A percentile compares a stretch with the other conserved stretches of the same genome.
Conservation (phyloP, 2,329 filamentous ascomycete genomes). For the Waltergamsia citrina region DNA sequence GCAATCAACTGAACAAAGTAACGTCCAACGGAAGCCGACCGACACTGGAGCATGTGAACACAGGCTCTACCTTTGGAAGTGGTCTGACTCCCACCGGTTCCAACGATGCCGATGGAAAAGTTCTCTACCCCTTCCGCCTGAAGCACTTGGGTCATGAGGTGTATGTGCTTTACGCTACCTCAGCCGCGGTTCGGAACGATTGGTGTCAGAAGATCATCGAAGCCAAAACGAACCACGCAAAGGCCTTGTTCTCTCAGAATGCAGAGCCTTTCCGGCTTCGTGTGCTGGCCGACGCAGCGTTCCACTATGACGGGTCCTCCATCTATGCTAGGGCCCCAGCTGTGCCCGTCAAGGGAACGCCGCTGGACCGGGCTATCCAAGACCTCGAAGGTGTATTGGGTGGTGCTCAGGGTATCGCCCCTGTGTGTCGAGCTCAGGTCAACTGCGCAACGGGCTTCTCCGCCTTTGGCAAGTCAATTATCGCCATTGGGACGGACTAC, state of each 20-base stretch:
- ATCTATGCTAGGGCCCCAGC: constrained; percentile 49
- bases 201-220: constrained; percentile 94
- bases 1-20: constrained; percentile 48
- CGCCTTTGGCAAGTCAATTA: constrained; percentile 73
- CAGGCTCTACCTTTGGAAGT: constrained; percentile 39
- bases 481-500: constrained; percentile 91
- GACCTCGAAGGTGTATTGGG: constrained; percentile 79
- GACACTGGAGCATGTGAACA: constrained; percentile 57
- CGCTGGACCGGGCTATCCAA: constrained; percentile 79
- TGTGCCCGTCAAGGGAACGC: constrained; percentile 81
- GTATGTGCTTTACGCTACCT: constrained; percentile 82
- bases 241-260: constrained; percentile 81
- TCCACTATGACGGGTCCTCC: constrained; percentile 63
- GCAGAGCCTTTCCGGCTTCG: constrained; percentile 90
- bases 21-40: constrained; percentile 40
- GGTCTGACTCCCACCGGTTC: constrained; percentile 29
- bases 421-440: constrained; percentile 76
- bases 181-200: constrained; percentile 63
- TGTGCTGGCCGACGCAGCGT: constrained; percentile 87
- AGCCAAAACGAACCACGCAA: constrained; percentile 88
- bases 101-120: constrained; percentile 69
- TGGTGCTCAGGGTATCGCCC: constrained; percentile 56
- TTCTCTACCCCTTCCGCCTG: constrained; percentile 88
- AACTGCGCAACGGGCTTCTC: constrained; percentile 91
- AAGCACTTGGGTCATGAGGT: constrained; percentile 93